Conservation (phyloP, 257 asterid species). For the Cinchona pubescens region DNA sequence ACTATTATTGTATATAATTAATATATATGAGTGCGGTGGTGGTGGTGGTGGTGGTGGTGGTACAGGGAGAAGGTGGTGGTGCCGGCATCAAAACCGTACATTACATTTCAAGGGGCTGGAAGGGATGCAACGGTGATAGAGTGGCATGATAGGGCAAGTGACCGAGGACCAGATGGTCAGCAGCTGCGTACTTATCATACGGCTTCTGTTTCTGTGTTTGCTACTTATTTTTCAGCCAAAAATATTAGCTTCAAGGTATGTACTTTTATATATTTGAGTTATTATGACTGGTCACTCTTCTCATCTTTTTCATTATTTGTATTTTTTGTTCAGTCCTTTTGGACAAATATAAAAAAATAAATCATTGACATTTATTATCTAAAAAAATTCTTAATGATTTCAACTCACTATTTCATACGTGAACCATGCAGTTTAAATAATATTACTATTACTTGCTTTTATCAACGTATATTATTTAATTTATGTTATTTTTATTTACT, state of each 20-base stretch:
- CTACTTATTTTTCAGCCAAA: conserved; percentile 65
- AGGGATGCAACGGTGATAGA: conserved; percentile 69
- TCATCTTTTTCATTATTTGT: not conserved
- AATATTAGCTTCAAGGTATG: conserved; percentile 83
- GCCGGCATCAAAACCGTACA: conserved; percentile 73
- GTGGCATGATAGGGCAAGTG: conserved; percentile 90
- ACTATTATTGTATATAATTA: not conserved
- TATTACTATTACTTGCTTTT: too few relatives aligned
- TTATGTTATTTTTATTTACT: too few relatives aligned
- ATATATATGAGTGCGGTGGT: not conserved
- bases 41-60: conserved; percentile 1
- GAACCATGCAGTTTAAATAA: too few relatives aligned
- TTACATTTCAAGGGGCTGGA: conserved; percentile 77
- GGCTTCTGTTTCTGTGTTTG: conserved; percentile 75
- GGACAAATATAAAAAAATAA: not conserved
- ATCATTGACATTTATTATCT: not conserved
- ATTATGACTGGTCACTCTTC: not conserved
- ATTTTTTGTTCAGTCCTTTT: not conserved
- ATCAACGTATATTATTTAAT: too few relatives aligned
- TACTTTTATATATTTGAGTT: too few relatives aligned
- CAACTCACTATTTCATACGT: too few relatives aligned
- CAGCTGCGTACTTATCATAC: conserved; percentile 83
- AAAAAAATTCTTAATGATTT: too few relatives aligned
- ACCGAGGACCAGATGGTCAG: conserved; percentile 75
- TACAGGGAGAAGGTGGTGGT: conserved; percentile 82